phyloP scores from a whole-genome alignment of 345 rosid genomes.

The Moricandia arvensis region DNA sequence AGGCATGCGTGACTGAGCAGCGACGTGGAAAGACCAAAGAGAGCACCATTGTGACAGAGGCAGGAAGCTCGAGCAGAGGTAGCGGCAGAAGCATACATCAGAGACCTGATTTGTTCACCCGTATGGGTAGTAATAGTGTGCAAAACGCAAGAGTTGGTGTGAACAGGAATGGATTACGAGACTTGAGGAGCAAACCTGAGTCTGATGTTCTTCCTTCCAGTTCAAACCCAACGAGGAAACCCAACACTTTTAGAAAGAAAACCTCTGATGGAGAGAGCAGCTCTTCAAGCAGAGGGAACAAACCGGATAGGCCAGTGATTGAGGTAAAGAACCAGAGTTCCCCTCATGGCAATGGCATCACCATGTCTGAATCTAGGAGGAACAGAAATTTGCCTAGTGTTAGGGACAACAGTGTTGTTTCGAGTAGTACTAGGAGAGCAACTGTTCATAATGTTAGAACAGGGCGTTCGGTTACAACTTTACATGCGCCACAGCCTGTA shows the following conservation, averaged over 20 bases:
- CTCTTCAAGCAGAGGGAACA: constrained; percentile 59
- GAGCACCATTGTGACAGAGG: constrained; percentile 20
- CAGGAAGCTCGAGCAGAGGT: constrained; percentile 44
- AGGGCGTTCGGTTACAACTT: constrained; percentile 41
- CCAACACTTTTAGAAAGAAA: constrained; percentile 49
- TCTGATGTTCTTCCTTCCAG: constrained; percentile 51
- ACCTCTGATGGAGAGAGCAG: constrained; percentile 66
- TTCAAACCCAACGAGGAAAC: constrained; percentile 45
- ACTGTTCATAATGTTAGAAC: constrained; percentile 33
- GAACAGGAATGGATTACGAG: constrained; percentile 48
- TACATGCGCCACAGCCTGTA: constrained; percentile 45
- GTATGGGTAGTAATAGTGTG: constrained; percentile 37
- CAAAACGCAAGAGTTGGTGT: constrained; percentile 39
- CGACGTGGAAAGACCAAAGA: constrained; percentile 50
- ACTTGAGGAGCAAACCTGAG: constrained; percentile 49
- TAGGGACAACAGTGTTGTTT: constrained; percentile 51
- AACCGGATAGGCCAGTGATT: constrained; percentile 41
- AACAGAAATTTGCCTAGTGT: constrained; percentile 48
- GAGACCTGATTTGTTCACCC: constrained; percentile 40
- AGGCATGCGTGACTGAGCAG: constrained; percentile 27
- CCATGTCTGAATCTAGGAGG: constrained; percentile 65
- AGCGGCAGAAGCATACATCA: constrained; percentile 38
- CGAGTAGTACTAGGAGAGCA: constrained; percentile 65
- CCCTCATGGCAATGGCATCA: constrained; percentile 42
- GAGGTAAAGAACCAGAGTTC: constrained; percentile 43